Evolutionary conservation across 1,139 yeast genomes (phyloP).

Genomic region (Maudiozyma humilis): DNA sequence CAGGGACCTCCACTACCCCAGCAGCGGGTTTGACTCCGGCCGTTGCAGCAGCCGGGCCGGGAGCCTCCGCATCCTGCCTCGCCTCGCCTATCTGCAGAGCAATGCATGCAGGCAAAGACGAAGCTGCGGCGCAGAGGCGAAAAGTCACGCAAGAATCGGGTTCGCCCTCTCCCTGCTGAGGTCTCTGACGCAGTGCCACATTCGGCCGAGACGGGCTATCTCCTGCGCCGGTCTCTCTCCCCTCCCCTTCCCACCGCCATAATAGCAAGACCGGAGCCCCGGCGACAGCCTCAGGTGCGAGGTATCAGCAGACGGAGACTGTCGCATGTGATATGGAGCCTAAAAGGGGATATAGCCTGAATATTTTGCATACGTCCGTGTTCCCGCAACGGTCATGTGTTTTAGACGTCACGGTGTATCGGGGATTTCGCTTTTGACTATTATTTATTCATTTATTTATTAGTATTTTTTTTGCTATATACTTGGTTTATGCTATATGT

Average conservation of each 20-base stretch:
- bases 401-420: neutral
- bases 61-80: neutral
- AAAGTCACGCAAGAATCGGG: neutral
- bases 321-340: too few relatives aligned
- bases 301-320: neutral
- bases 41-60: neutral
- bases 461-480: neutral
- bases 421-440: neutral
- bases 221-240: too few relatives aligned
- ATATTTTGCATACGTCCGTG: neutral
- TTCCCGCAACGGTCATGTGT: neutral
- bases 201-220: too few relatives aligned
- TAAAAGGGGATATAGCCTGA: neutral
- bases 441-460: too few relatives aligned
- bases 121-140: neutral
- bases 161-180: too few relatives aligned
- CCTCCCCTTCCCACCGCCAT: too few relatives aligned
- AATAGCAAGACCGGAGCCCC: too few relatives aligned
- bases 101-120: neutral
- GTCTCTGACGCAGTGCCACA: too few relatives aligned
- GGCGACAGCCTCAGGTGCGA: too few relatives aligned
- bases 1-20: too few relatives aligned
- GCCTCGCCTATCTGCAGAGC: too few relatives aligned
- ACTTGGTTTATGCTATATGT: neutral
- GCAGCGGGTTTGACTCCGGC: too few relatives aligned